Base-by-base conservation (phyloP, 2,329 filamentous ascomycete species). In the Trichophyton equinum region DNA sequence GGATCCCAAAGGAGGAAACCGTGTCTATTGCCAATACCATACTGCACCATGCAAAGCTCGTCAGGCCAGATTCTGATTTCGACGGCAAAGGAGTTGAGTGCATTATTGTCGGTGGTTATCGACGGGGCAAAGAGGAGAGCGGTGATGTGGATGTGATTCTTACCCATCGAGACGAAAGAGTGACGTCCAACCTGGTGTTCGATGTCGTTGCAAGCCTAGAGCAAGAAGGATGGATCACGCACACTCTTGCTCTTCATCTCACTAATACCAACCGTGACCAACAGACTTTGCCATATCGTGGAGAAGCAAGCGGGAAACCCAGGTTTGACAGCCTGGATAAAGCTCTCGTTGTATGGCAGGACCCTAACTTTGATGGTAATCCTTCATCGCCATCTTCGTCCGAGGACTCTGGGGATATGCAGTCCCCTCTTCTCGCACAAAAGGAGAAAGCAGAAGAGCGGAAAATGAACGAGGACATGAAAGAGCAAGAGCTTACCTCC, bases 301-400 rank as follows among this genome's bases (percentile, higher is more conserved):
- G 74, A 5, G 68, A 70, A 11, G 69, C 73, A 4, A 75, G 76
- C 1, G 80, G 81, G 0, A 66, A 66, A n/a, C 76, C 79, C 22
- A 88, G 89, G 0, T 96, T 96, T 66, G 91, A 96, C 70, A 89
- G 85, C 0, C 79, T 97, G 0, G 91, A 97, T 72, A 96, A 96
- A 72, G 91, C 91, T 0, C 76, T 97, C 59, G 87, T 96, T 0
- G 90, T 96, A 0, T 97, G 92, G 92, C 89, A 95, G 70, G 79
- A 91, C 68, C 86, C 86, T 0, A 58, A 72, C 3, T 81, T 76
- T 65, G 70, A 69, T 20, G 27, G 20, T 20, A 55, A 4, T 20
- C 20, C 56, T n/a, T 58, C 56, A 58, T 44, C 56, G 18, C 15
- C 27, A 8, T 38, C 30, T 11, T 51, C 46, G 9, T 4, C 51